phyloP scores from a whole-genome alignment of 1,284 basidiomycete species.

The Quambalaria eucalypti region DNA sequence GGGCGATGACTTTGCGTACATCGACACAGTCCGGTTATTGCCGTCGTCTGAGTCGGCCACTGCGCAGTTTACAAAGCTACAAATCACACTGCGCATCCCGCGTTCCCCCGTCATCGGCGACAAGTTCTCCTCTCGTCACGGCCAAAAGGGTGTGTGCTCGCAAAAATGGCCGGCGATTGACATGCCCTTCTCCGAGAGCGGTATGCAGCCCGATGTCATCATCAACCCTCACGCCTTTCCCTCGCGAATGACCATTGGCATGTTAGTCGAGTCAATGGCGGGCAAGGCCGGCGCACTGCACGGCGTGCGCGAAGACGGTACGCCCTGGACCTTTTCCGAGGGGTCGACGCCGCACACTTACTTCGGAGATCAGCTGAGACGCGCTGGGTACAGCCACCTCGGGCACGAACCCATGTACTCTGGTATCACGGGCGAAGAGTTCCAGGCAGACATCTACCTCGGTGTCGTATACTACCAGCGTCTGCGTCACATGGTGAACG shows the following conservation, averaged over 20 bases:
- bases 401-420: constrained; percentile 99
- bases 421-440: constrained; percentile 95
- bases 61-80: constrained; percentile 79
- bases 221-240: constrained; percentile 99
- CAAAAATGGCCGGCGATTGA: constrained; percentile 91
- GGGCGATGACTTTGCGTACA: constrained; percentile 82
- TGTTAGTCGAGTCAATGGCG: constrained; percentile 98
- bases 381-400: constrained; percentile 95
- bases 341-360: constrained; percentile 91
- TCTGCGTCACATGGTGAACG: constrained; percentile 96
- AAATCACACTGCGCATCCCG: constrained; percentile 85
- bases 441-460: constrained; percentile 95
- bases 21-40: constrained; percentile 85
- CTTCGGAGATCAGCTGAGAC: constrained; percentile 88
- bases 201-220: constrained; percentile 97
- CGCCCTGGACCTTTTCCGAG: constrained; percentile 71
- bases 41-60: constrained; percentile 73
- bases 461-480: constrained; percentile 98
- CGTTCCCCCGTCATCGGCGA: constrained; percentile 96
- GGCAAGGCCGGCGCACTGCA: constrained; percentile 98
- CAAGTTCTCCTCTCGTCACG: constrained; percentile 97
- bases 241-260: constrained; percentile 98
- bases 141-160: constrained; percentile 98
- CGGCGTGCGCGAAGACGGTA: constrained; percentile 93
- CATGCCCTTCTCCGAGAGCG: constrained; percentile 98